Evolutionary conservation across 768 basidiomycete species (phyloP).

Genomic region (Artomyces pyxidatus): DNA sequence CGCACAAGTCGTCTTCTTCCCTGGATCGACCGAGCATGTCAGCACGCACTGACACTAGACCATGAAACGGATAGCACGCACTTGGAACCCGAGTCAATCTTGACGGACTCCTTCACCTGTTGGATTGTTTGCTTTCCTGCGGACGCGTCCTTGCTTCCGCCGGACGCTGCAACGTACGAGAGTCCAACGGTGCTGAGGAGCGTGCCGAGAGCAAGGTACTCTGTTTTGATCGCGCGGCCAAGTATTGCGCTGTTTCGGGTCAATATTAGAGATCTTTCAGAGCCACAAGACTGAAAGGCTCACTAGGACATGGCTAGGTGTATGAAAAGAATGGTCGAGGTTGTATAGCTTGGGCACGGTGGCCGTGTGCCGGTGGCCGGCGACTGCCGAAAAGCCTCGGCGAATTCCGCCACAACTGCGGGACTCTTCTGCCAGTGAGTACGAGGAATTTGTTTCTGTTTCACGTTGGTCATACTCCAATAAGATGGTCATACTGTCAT

Average conservation of each 20-base stretch:
- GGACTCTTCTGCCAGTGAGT: no score
- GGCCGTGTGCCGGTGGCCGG: no score
- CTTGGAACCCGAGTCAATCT: slow-evolving; percentile 61
- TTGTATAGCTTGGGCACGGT: no score
- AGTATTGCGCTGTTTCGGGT: slow-evolving; percentile 49
- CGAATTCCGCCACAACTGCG: no score
- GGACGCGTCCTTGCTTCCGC: slow-evolving; percentile 43
- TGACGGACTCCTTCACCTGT: slow-evolving; percentile 52
- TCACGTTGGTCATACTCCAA: no score
- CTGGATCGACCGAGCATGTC: slow-evolving; percentile 28
- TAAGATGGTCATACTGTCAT: no score
- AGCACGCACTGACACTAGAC: neutral
- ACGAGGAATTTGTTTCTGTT: no score
- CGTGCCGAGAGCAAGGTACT: slow-evolving; percentile 68
- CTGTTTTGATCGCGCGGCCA: slow-evolving; percentile 74
- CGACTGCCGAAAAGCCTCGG: no score
- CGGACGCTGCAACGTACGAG: slow-evolving; percentile 44
- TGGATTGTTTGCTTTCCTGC: slow-evolving; percentile 33
- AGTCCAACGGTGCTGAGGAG: slow-evolving; percentile 49
- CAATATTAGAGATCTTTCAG: neutral
- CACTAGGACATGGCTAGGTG: slow-evolving; percentile 45
- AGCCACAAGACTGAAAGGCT: slow-evolving; percentile 14
- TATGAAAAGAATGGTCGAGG: no score
- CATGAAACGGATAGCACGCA: slow-evolving; percentile 26
- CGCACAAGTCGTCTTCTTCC: slow-evolving; percentile 82